Evolutionary conservation across 805 yeast genomes (phyloP).

Genomic region (Spathaspora sp.): DNA sequence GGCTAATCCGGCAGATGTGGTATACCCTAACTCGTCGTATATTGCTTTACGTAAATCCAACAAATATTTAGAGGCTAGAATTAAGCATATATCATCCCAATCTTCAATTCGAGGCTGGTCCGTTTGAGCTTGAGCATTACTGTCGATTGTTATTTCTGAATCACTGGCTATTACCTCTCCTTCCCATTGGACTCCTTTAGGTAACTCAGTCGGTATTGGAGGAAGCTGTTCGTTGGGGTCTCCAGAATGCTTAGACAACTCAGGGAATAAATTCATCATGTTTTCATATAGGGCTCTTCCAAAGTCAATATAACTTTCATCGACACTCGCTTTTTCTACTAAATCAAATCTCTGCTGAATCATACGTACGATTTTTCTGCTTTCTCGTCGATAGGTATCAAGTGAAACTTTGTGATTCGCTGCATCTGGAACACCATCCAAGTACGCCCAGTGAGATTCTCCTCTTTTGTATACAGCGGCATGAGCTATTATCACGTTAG

Average conservation of each 20-base stretch:
- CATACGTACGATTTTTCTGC: slow-evolving; percentile 70
- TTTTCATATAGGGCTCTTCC: slow-evolving; percentile 57
- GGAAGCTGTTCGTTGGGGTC: slow-evolving; percentile 24
- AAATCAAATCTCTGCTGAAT: slow-evolving; percentile 58
- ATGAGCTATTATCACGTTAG: slow-evolving; percentile 73
- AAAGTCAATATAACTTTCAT: slow-evolving; percentile 85
- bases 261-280: slow-evolving; percentile 46
- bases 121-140: background rate
- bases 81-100: slow-evolving; percentile 79
- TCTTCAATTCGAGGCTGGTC: slow-evolving; percentile 15
- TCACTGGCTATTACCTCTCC: slow-evolving; percentile 22
- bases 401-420: slow-evolving; percentile 75
- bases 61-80: slow-evolving; percentile 64
- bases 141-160: slow-evolving; percentile 9
- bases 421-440: slow-evolving; percentile 54
- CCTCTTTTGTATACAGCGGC: slow-evolving; percentile 93
- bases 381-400: slow-evolving; percentile 88
- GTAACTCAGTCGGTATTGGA: slow-evolving; percentile 35
- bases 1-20: slow-evolving; percentile 87
- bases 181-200: slow-evolving; percentile 25
- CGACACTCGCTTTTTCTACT: slow-evolving; percentile 93
- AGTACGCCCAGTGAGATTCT: slow-evolving; percentile 77
- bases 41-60: slow-evolving; percentile 52
- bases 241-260: slow-evolving; percentile 17
- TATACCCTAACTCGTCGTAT: slow-evolving; percentile 59